Percentiles rank a stretch among this genome's conserved stretches.
Conservation (phyloP, 2,329 filamentous ascomycete genomes). For the Arthrobotrys conoides region DNA sequence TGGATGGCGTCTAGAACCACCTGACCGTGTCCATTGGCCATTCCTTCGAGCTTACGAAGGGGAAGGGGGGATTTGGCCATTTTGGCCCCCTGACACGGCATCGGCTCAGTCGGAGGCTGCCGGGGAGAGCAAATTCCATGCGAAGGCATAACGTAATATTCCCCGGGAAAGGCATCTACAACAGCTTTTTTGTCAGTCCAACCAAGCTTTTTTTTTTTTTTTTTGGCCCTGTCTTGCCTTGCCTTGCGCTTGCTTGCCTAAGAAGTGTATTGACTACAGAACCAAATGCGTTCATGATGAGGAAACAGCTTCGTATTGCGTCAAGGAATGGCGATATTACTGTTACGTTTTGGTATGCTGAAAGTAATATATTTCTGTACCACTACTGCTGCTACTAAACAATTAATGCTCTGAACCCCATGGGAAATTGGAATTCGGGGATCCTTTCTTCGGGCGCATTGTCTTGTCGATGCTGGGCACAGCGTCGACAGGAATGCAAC, state of each 20-base stretch:
- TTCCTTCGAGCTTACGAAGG: slow-evolving; percentile 32
- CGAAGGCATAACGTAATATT: slow-evolving; percentile 51
- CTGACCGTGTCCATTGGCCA: slow-evolving; percentile 38
- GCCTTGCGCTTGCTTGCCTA: not conserved
- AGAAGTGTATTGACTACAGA: too few relatives aligned
- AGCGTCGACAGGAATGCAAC: slow-evolving; percentile 22
- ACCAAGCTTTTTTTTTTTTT: slow-evolving; percentile 17
- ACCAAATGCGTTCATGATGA: slow-evolving; percentile 27
- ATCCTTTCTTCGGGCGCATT: slow-evolving; percentile 9
- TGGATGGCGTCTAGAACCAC: slow-evolving; percentile 44
- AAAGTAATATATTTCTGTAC: slow-evolving; percentile 32
- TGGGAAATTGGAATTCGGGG: slow-evolving; percentile 19
- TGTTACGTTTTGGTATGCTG: slow-evolving; percentile 57
- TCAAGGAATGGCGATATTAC: slow-evolving; percentile 50
- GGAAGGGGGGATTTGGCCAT: slow-evolving; percentile 13
- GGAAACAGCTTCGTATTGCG: slow-evolving; percentile 48
- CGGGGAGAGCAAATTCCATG: slow-evolving; percentile 45
- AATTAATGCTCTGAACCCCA: too few relatives aligned
- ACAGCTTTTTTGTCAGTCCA: not conserved
- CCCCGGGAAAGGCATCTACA: slow-evolving; percentile 46
- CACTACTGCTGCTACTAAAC: too few relatives aligned
- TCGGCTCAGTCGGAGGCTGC: slow-evolving; percentile 47
- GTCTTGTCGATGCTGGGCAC: slow-evolving; percentile 15
- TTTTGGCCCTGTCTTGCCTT: slow-evolving; percentile 2
- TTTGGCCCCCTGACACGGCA: slow-evolving; percentile 35